Evolutionary conservation across 1,139 yeast genomes (phyloP).

Genomic region (Blastobotrys apis): DNA sequence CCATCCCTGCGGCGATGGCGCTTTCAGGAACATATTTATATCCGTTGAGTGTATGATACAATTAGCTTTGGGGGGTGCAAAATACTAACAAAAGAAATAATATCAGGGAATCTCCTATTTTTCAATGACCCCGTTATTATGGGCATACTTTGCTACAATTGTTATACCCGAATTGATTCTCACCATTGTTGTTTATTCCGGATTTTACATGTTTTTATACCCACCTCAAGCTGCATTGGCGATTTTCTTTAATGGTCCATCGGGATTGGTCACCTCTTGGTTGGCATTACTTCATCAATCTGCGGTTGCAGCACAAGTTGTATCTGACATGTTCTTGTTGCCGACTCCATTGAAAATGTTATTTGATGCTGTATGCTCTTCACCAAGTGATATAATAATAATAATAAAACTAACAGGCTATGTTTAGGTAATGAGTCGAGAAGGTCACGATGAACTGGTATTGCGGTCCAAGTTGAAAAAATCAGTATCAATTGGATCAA

Average conservation of each 20-base stretch:
- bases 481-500: constrained; percentile 32
- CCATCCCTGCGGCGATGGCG: constrained; percentile 25
- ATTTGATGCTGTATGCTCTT: constrained; percentile 45
- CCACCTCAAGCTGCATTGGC: constrained; percentile 49
- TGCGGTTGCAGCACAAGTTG: constrained; percentile 46
- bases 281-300: constrained; percentile 51
- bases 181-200: constrained; percentile 41
- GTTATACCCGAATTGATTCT: constrained; percentile 50
- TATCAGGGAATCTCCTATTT: constrained; percentile 46
- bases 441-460: constrained; percentile 49
- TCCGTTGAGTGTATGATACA: constrained; percentile 29
- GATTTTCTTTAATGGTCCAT: constrained; percentile 50
- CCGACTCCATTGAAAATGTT: constrained; percentile 53
- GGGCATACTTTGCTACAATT: constrained; percentile 49
- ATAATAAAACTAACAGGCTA: constrained; percentile 1
- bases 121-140: constrained; percentile 42
- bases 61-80: too few species aligned
- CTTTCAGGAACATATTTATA: constrained; percentile 32
- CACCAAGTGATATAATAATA: constrained; percentile 24
- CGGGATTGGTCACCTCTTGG: constrained; percentile 53
- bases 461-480: constrained; percentile 44
- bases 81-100: constrained; percentile 25
- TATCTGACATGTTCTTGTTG: constrained; percentile 49
- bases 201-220: constrained; percentile 42
- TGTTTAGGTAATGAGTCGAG: constrained; percentile 41